phyloP scores from a whole-genome alignment of 2,329 filamentous ascomycete genomes.

The Trichoderma pleuroti region DNA sequence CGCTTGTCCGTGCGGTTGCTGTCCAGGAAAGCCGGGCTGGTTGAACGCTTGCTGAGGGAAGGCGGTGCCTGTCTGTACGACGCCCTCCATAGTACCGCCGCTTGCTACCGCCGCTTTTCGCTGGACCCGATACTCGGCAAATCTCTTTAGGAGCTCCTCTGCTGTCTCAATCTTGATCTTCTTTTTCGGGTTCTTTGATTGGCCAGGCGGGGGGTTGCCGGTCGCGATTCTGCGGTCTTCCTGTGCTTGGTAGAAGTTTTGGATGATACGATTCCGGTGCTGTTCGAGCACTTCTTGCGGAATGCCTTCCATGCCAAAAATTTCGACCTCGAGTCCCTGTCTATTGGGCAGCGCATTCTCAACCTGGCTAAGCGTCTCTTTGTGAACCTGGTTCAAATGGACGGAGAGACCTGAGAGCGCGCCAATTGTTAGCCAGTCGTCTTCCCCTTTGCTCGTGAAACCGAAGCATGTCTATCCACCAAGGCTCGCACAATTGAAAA shows the following conservation, averaged over 20 bases:
- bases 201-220: slow-evolving; percentile 75
- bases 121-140: slow-evolving; percentile 73
- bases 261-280: slow-evolving; percentile 82
- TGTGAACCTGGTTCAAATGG: slow-evolving; percentile 98
- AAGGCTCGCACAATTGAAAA: neutral
- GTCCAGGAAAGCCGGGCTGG: slow-evolving; percentile 26
- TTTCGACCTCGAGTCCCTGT: slow-evolving; percentile 83
- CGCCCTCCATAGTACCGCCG: slow-evolving; percentile 45
- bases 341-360: slow-evolving; percentile 90
- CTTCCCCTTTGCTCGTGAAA: neutral
- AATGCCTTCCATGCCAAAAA: slow-evolving; percentile 97
- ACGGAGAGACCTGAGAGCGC: slow-evolving; percentile 74
- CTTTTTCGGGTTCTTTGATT: slow-evolving; percentile 62
- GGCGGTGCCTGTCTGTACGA: slow-evolving; percentile 22
- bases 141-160: slow-evolving; percentile 73
- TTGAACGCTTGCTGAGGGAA: slow-evolving; percentile 14
- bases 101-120: slow-evolving; percentile 54
- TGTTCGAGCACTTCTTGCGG: slow-evolving; percentile 78
- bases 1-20: slow-evolving; percentile 22
- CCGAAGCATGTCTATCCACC: neutral
- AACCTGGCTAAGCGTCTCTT: slow-evolving; percentile 80
- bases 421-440: neutral
- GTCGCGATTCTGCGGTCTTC: slow-evolving; percentile 77
- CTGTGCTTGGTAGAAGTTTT: slow-evolving; percentile 81
- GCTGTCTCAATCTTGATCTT: slow-evolving; percentile 70